Base-by-base conservation (phyloP, 2,329 filamentous ascomycete genomes). In the Phoma sp. region DNA sequence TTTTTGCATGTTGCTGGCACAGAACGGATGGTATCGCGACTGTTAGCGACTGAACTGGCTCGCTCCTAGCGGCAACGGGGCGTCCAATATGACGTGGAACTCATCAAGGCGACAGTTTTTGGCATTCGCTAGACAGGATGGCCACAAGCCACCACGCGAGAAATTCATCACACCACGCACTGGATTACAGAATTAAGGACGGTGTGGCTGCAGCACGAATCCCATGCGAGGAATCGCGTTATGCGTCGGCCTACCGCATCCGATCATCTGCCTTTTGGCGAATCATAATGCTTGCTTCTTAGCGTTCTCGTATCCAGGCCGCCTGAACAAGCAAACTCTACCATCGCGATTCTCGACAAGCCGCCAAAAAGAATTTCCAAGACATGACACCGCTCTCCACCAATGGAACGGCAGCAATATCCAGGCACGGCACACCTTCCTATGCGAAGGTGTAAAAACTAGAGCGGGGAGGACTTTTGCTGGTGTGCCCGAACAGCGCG, bases 261-360 rank as follows among this genome's bases (percentile, higher is more conserved):
- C 46, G 46, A 55, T 38, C 9, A 40, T 43, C 43, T 48, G 27
- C 25, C 19, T 21, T 43, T 37, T 24, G 12, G 48, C 54, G 54
- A 57, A 44, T 57, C 33, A 52, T 13, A 40, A 51, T 57, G 38
- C 53, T 48, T 38, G 33, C 29, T 36, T 33, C 46, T 48, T 51
- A 56, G 53, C 43, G 54, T 36, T 31, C 54, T 51, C 53, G 53
- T 56, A 51, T 56, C 48, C 15, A 6, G 54, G 43, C 43, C 54
- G 48, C 47, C 43, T 57, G 43, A 51, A 38, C 53, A 45, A 46
- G 33, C 37, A 51, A 43, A 44, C 48, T 48, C 38, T 39, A 47
- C 44, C 54, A 35, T 44, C 38, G 43, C 27, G 47, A 43, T 56
- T 41, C 36, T 51, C 32, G 52, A 51, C 52, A 55, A 51, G 52